These are phyloP conservation scores for Pyricularia pennisetigena DNA, from an alignment of 2,329 filamentous ascomycete species.

Conservation along the genomic window DNA sequence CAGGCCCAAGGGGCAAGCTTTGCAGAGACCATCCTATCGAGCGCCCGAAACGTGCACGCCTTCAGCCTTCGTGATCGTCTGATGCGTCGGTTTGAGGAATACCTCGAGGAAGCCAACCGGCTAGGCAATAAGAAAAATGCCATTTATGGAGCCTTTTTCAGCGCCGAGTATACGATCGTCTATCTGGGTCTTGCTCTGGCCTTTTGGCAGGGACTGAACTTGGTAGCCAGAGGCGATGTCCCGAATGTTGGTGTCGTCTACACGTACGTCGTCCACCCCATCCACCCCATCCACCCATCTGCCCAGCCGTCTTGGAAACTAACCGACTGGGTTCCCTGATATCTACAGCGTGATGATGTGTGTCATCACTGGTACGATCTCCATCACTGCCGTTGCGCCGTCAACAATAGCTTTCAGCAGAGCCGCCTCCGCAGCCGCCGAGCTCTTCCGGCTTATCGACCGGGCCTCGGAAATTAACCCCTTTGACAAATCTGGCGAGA, in stretches of 20 bases:
- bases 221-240: conserved; percentile 35
- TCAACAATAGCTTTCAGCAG: conserved; percentile 27
- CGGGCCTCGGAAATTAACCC: conserved; percentile 25
- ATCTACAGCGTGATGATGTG: conserved; percentile 23
- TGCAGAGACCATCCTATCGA: conserved; percentile 38
- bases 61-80: conserved; percentile 22
- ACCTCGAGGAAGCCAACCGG: conserved; percentile 27
- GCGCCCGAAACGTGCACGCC: conserved; percentile 38
- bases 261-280: not conserved
- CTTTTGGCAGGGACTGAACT: conserved; percentile 41
- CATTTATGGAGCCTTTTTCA: conserved; percentile 31
- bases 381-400: conserved; percentile 24
- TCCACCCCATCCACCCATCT: too few relatives aligned
- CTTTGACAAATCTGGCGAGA: conserved; percentile 20
- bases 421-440: conserved; percentile 22
- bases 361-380: conserved; percentile 26
- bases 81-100: conserved; percentile 29
- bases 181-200: conserved; percentile 36
- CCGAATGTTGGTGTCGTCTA: conserved; percentile 11
- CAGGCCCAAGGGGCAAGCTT: conserved; percentile 27
- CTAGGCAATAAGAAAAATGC: conserved; percentile 33
- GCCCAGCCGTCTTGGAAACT: too few relatives aligned
- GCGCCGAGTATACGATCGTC: conserved; percentile 35
- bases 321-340: not conserved
- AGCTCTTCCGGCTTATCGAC: conserved; percentile 28